Evolutionary conservation across 768 basidiomycete genomes (phyloP), one percentile per base, ranked within the genome.

Genomic region (Plicaturopsis crispa): DNA sequence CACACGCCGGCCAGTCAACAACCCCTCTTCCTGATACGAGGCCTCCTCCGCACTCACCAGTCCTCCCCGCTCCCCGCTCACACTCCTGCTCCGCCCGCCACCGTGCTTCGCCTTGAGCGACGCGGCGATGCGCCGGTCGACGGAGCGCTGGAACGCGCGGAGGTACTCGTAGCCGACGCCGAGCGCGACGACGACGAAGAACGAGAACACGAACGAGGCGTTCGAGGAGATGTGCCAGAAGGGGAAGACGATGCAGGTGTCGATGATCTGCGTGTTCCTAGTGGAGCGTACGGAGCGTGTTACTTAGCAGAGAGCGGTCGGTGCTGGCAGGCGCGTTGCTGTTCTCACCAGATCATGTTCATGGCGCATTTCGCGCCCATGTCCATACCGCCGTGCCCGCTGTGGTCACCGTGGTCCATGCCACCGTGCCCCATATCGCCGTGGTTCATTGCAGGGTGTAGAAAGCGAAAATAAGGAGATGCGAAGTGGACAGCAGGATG

Each of bases 301-400:
- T 12, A 4, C 17, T 31, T 20, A 24, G 24, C 10, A 28, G n/a
- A 6, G 6, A 24, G 39, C 26, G 31, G 18, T n/a, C 35, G n/a
- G 38, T 18, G 34, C 23, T 22, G 22, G 16, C n/a, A 31, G 33
- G 11, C 20, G 23, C 20, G 23, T 51, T 55, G 33, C n/a, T n/a
- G n/a, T n/a, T n/a, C n/a, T n/a, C 46, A 80, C 79, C 85, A 89
- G 49, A 90, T 75, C 87, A 90, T 90, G 58, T 85, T 63, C 78
- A 84, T 82, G 6, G 74, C 61, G 55, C 87, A 90, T 47, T 48
- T 67, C 0, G 67, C 57, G 14, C 56, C 60, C 62, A 70, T 74
- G 41, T 52, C 69, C n/a, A n/a, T n/a, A n/a, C n/a, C n/a, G n/a
- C n/a, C n/a, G 49, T 76, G 72, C 22, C 56, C 72, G 36, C 61